These are phyloP conservation scores for Trichosporon coremiiforme DNA, from an alignment of 1,284 basidiomycete genomes.

Conservation along the genomic window DNA sequence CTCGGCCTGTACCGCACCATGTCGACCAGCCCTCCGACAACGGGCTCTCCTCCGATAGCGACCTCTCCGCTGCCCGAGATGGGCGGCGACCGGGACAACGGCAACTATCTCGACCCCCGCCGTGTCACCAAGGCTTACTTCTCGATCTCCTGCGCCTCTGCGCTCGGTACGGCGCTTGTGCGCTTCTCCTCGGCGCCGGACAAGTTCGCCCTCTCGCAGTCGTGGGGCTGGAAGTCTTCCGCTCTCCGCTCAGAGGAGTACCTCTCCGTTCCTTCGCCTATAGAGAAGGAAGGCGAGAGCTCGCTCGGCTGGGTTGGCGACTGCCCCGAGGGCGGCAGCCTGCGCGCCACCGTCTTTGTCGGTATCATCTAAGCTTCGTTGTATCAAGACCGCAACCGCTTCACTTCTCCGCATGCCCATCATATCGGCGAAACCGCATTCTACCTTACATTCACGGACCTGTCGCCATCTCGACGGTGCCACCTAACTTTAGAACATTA, in stretches of 20 bases:
- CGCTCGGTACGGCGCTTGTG: constrained; percentile 78
- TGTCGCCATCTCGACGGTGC: not conserved
- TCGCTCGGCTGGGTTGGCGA: constrained; percentile 57
- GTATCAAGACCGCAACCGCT: no score
- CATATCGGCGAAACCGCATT: not conserved
- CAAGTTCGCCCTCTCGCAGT: constrained; percentile 68
- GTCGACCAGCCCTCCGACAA: constrained; percentile 24
- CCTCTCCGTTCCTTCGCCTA: constrained; percentile 38
- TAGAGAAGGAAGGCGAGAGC: constrained; percentile 64
- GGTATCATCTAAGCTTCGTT: constrained; percentile 63
- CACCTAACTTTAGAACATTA: constrained; percentile 7
- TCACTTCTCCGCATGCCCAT: not conserved
- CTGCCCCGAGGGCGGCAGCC: constrained; percentile 61
- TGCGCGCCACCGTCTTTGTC: constrained; percentile 72
- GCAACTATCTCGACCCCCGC: constrained; percentile 55
- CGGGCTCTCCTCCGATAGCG: constrained; percentile 23
- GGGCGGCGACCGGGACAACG: constrained; percentile 27
- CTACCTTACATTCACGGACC: not conserved
- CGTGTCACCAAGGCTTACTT: constrained; percentile 65
- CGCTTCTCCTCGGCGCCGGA: constrained; percentile 81
- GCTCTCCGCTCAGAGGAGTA: constrained; percentile 55
- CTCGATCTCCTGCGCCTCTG: constrained; percentile 75
- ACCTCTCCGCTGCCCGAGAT: constrained; percentile 24
- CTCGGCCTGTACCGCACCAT: constrained; percentile 27
- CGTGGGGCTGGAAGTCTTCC: constrained; percentile 61